phyloP scores from a whole-genome alignment of 164 flowering plant species.

The Malania oleifera region DNA sequence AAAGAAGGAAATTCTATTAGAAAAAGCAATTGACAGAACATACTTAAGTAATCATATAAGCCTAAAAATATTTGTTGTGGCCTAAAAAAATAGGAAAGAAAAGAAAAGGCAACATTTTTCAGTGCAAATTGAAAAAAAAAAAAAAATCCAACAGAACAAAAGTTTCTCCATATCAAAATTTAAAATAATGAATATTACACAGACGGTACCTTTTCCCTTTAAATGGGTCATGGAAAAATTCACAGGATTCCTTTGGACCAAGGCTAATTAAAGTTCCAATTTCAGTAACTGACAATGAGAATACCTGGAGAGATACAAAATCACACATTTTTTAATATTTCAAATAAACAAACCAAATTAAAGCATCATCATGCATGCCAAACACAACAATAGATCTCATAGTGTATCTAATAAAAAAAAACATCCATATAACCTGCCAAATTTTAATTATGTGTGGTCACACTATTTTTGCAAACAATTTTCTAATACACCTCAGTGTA shows the following conservation, averaged over 20 bases:
- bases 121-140: neutral
- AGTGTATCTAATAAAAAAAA: no score
- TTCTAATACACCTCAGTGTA: no score
- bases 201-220: conserved; percentile 72
- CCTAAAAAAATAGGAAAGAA: no score
- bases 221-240: conserved; percentile 87
- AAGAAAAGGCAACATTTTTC: no score
- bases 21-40: no score
- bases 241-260: conserved; percentile 76
- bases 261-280: conserved; percentile 76
- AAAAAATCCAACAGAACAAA: neutral
- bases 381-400: neutral
- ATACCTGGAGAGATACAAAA: conserved; percentile 43
- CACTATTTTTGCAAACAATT: no score
- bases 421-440: no score
- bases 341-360: neutral
- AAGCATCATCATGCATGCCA: neutral
- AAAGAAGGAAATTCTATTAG: no score
- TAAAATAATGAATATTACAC: neutral
- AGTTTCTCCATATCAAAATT: neutral
- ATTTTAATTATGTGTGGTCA: no score
- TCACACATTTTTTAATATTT: neutral
- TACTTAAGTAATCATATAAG: no score
- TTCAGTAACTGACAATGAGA: conserved; percentile 80
- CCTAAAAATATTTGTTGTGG: no score